These are phyloP conservation scores for Nothophaeocryptopus gaeumannii DNA, from an alignment of 2,329 filamentous ascomycete species.

Conservation along the genomic window DNA sequence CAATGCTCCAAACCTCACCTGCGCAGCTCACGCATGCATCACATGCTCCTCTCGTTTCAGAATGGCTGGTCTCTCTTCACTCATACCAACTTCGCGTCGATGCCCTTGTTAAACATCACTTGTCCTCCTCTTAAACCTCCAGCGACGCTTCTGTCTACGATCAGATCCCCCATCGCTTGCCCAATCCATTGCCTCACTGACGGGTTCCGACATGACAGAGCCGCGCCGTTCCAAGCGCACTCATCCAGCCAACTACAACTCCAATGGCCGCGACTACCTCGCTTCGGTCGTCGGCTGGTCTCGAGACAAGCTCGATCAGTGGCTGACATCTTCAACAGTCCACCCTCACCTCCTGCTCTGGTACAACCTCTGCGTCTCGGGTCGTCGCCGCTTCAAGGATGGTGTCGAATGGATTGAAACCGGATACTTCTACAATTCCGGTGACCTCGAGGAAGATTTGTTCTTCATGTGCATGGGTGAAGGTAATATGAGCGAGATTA, in stretches of 20 bases:
- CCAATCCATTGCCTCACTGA: no score
- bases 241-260: constrained; percentile 14
- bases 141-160: no score
- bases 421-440: constrained; percentile 22
- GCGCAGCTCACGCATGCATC: no score
- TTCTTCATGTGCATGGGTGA: constrained; percentile 24
- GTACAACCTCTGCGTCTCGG: constrained; percentile 24
- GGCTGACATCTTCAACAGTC: constrained; percentile 21
- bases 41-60: no score
- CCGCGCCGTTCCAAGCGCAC: constrained; percentile 18
- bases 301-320: constrained; percentile 18
- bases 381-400: constrained; percentile 20
- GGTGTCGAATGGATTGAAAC: constrained; percentile 22
- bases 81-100: no score
- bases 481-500: constrained; percentile 6
- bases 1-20: no score
- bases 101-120: no score
- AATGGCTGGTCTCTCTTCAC: no score
- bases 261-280: constrained; percentile 28
- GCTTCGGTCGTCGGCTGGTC: constrained; percentile 14
- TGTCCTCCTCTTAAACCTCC: no score
- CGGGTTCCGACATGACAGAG: neutral
- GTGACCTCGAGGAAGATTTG: constrained; percentile 24
- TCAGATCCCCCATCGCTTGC: no score
- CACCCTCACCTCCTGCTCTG: constrained; percentile 22